Conservation (phyloP, 2,329 filamentous ascomycete species). For the Neonectria neomacrospora region DNA sequence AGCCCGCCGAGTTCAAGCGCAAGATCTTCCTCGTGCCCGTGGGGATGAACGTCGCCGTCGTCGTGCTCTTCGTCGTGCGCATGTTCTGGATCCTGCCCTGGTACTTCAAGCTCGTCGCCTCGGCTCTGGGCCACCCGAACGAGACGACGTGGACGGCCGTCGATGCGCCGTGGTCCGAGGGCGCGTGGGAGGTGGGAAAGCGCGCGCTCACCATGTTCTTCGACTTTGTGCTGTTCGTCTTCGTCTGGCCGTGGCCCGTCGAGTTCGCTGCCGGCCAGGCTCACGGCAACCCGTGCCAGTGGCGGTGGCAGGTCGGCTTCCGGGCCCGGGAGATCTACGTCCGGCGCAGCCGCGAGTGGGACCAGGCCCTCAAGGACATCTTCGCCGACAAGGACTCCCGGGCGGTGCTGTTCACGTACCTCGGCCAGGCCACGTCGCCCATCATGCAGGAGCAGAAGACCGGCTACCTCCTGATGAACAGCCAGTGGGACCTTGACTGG, state of each 20-base stretch:
- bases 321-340: conserved; percentile 84
- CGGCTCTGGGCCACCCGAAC: conserved; percentile 73
- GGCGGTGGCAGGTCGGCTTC: conserved; percentile 82
- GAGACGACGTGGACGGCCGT: conserved; percentile 72
- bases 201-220: conserved; percentile 75
- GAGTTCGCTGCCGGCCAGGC: conserved; percentile 73
- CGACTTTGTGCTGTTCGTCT: conserved; percentile 76
- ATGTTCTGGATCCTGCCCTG: conserved; percentile 75
- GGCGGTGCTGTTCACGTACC: conserved; percentile 68
- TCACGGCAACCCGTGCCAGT: conserved; percentile 72
- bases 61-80: conserved; percentile 73
- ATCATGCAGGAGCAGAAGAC: conserved; percentile 79
- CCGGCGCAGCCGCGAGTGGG: conserved; percentile 80
- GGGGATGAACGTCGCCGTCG: conserved; percentile 77
- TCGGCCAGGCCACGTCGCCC: conserved; percentile 76
- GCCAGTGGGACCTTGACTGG: conserved; percentile 90
- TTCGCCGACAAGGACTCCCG: conserved; percentile 62
- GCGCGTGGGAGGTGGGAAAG: conserved; percentile 66
- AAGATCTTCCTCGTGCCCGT: conserved; percentile 86
- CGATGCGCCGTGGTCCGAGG: conserved; percentile 65
- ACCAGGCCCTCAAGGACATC: conserved; percentile 66
- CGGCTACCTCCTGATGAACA: conserved; percentile 86
- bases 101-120: conserved; percentile 75
- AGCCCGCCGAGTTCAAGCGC: conserved; percentile 76
- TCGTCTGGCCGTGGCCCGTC: conserved; percentile 78